These are phyloP conservation scores for Komagataella ulmi DNA, from an alignment of 805 yeast genomes.

Conservation along the genomic window DNA sequence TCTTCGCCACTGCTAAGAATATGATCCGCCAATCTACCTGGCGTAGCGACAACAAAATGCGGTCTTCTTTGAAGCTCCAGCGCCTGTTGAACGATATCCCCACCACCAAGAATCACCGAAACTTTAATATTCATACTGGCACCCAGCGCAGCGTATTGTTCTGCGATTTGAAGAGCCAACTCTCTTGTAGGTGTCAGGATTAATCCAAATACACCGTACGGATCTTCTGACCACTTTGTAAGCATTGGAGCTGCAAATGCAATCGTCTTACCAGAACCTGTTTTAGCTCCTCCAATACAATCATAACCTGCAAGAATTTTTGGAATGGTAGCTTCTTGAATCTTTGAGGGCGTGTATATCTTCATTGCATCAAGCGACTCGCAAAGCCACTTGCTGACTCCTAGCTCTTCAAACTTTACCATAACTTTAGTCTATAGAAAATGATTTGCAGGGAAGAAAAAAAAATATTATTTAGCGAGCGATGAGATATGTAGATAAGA, in stretches of 20 bases:
- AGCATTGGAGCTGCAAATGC: slow-evolving; percentile 98
- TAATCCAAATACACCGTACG: slow-evolving; percentile 82
- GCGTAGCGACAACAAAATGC: slow-evolving; percentile 93
- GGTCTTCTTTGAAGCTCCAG: slow-evolving; percentile 71
- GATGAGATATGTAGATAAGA: background rate
- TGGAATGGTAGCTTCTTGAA: slow-evolving; percentile 85
- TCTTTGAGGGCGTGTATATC: slow-evolving; percentile 71
- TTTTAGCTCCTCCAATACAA: slow-evolving; percentile 96
- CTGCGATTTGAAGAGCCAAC: slow-evolving; percentile 92
- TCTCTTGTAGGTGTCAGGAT: slow-evolving; percentile 89
- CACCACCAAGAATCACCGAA: slow-evolving; percentile 89
- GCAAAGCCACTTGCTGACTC: slow-evolving; percentile 75
- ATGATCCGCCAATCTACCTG: slow-evolving; percentile 93
- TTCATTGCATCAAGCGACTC: slow-evolving; percentile 77
- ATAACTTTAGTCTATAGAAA: background rate
- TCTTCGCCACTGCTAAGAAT: slow-evolving; percentile 82
- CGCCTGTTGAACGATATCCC: slow-evolving; percentile 83
- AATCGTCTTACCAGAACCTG: slow-evolving; percentile 96
- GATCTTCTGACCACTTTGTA: slow-evolving; percentile 90
- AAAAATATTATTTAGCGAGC: background rate
- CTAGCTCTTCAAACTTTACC: slow-evolving; percentile 42
- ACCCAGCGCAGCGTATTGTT: slow-evolving; percentile 89
- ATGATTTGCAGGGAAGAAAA: background rate
- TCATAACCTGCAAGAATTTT: slow-evolving; percentile 71
- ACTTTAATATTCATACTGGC: slow-evolving; percentile 76